A percentile compares a stretch with the other conserved stretches of the same genome.
Conservation (phyloP, 2,329 filamentous ascomycete genomes). For the Colletotrichum cereale region DNA sequence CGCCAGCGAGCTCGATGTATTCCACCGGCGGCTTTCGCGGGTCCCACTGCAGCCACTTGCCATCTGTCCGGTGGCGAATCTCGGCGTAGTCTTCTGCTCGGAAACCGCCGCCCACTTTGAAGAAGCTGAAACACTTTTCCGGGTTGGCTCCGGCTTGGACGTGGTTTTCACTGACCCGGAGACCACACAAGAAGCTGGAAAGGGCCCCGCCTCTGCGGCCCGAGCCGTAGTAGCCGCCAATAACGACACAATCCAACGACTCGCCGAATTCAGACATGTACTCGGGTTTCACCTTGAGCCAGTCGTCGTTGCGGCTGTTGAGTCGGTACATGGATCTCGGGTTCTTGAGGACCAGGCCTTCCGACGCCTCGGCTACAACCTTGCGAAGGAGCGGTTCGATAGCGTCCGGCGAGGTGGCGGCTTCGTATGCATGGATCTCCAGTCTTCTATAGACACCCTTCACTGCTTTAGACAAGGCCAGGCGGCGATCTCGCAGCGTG, state of each 20-base stretch:
- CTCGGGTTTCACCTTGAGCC: slow-evolving; percentile 99
- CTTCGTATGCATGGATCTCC: slow-evolving; percentile 82
- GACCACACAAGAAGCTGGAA: slow-evolving; percentile 90
- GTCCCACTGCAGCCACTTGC: slow-evolving; percentile 93
- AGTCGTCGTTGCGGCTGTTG: slow-evolving; percentile 93
- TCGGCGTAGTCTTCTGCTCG: slow-evolving; percentile 85
- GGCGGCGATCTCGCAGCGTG: slow-evolving; percentile 82
- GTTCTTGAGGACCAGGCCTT: slow-evolving; percentile 94
- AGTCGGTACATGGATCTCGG: slow-evolving; percentile 87
- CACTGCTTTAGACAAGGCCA: slow-evolving; percentile 79
- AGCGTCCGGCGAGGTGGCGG: slow-evolving; percentile 74
- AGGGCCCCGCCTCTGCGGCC: slow-evolving; percentile 85
- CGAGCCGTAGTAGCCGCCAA: slow-evolving; percentile 94
- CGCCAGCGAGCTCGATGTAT: slow-evolving; percentile 85
- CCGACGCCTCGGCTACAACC: slow-evolving; percentile 87
- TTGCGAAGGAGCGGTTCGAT: slow-evolving; percentile 85
- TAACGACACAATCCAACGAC: slow-evolving; percentile 87
- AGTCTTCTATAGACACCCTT: slow-evolving; percentile 79
- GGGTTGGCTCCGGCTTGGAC: slow-evolving; percentile 69
- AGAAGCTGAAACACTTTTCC: slow-evolving; percentile 92
- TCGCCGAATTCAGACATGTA: slow-evolving; percentile 98
- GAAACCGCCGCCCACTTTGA: slow-evolving; percentile 97
- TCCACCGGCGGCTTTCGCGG: slow-evolving; percentile 78
- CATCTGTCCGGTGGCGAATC: slow-evolving; percentile 86
- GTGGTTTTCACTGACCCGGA: slow-evolving; percentile 80